These are phyloP conservation scores for Zasmidium cellare DNA, from an alignment of 2,329 filamentous ascomycete genomes.

Conservation along the genomic window DNA sequence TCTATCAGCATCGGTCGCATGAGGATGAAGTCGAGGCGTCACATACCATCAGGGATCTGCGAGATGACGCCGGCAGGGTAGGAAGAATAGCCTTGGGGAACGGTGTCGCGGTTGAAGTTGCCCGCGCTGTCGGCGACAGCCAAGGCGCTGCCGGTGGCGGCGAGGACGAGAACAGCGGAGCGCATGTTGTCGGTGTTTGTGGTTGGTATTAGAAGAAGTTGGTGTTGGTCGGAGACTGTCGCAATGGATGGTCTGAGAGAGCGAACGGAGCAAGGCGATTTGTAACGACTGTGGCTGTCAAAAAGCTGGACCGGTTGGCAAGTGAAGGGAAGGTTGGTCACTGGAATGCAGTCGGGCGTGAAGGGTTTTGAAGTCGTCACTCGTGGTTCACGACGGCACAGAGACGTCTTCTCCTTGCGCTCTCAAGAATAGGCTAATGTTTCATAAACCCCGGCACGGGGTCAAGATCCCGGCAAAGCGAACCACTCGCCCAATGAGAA, in stretches of 20 bases:
- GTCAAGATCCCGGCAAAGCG: background rate
- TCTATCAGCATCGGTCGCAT: conserved; percentile 9
- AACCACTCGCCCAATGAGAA: background rate
- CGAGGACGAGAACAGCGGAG: conserved; percentile 20
- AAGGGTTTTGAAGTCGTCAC: background rate
- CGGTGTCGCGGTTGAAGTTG: conserved; percentile 12
- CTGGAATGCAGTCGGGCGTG: background rate
- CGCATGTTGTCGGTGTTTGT: conserved; percentile 22
- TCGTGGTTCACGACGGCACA: background rate
- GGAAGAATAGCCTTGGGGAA: conserved; percentile 6
- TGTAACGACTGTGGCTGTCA: conserved; percentile 1
- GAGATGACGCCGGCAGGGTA: conserved; percentile 7
- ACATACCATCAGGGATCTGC: conserved; percentile 16
- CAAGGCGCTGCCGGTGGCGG: conserved; percentile 18
- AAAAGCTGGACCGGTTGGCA: background rate
- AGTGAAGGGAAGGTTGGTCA: background rate
- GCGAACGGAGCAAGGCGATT: background rate
- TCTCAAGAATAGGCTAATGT: background rate
- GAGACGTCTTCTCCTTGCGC: background rate
- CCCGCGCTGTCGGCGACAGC: conserved; percentile 10
- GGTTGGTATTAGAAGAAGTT: background rate
- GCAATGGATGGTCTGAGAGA: conserved; percentile 3
- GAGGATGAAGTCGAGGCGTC: background rate
- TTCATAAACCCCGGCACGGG: background rate
- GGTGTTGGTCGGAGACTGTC: conserved; percentile 7